Base-by-base conservation (phyloP, 2,329 filamentous ascomycete species). In the Ascochyta clinopodiicola region DNA sequence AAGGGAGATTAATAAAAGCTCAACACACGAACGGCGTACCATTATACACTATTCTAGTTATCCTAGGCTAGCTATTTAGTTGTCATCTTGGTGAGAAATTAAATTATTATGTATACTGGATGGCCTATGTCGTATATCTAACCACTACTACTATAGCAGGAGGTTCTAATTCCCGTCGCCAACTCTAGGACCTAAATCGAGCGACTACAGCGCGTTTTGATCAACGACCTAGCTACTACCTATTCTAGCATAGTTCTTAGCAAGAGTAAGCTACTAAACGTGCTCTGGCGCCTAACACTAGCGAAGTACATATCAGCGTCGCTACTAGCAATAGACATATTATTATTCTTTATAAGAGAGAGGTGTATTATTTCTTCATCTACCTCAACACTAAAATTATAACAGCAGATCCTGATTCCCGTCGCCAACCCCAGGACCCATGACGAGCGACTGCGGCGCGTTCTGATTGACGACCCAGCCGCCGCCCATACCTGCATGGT, bases 241-340 rank as follows among this genome's bases (percentile, higher is more conserved):
- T 43, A 69, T 54, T 7, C 60, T 61, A 0, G 61, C 63, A 27
- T 67, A 63, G 44, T 74, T 67, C 9, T 62, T 68, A 17, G 66
- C 61, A 38, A 75, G 67, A 72, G 73, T 32, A 62, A 68, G 1
- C 70, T 71, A 4, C 73, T 72, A 57, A 74, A 75, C 2, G 69
- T 72, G 34, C 72, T 74, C 45, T 75, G 70, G 12, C 72, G 55
- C 0, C 71, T 71, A 2, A 75, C 70, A 39, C 87, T 89, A 15
- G 90, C 88, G 75, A 97, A 98, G 76, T 96, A 97, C 15, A 88
- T 86, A 70, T 97, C 94, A 9, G 93, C 93, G 50, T 95, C 92
- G 68, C 84, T 90, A 32, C 96, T 87, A 1, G 92, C 92, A 24
- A 87, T 85, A 3, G 86, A 82, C 53, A 92, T 81, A 68, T 88